Conservation (phyloP, 495 filamentous ascomycete genomes). For the Aspergillus homomorphus region DNA sequence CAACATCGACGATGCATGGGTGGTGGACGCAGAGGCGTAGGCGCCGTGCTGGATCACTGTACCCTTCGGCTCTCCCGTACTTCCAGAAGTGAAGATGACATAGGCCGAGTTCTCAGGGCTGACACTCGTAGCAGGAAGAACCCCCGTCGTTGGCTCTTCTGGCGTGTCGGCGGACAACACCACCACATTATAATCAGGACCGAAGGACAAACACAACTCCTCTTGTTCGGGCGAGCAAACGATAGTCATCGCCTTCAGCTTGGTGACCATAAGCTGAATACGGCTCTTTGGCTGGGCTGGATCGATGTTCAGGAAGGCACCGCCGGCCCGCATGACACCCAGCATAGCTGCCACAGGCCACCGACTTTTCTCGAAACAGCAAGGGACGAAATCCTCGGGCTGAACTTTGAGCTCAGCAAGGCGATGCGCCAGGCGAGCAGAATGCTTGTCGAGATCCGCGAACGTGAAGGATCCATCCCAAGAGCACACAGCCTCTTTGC, state of each 20-base stretch:
- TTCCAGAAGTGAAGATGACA: not conserved
- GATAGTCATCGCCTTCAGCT: constrained; percentile 41
- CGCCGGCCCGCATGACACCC: constrained; percentile 42
- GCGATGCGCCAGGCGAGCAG: constrained; percentile 23
- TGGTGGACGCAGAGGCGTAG: constrained; percentile 42
- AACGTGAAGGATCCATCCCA: constrained; percentile 42
- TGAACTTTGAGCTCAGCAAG: constrained; percentile 8
- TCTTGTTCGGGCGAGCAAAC: constrained; percentile 37
- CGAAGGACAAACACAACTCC: constrained; percentile 4
- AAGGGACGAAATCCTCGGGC: constrained; percentile 35
- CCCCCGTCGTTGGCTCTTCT: not conserved
- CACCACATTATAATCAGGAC: constrained; percentile 4
- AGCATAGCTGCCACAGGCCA: constrained; percentile 39
- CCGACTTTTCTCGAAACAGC: constrained; percentile 45
- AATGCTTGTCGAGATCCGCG: constrained; percentile 22
- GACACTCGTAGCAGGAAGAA: not conserved
- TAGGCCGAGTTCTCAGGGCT: constrained; percentile 7
- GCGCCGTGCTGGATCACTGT: not conserved
- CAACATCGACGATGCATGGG: constrained; percentile 37
- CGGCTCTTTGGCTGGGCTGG: constrained; percentile 42
- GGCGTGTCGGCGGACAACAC: constrained; percentile 5
- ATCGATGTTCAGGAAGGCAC: constrained; percentile 47
- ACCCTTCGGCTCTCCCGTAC: not conserved
- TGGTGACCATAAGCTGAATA: constrained; percentile 45
- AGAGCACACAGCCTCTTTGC: constrained; percentile 24